Base-by-base conservation (phyloP, 495 filamentous ascomycete species). In the Annulohypoxylon bovei region DNA sequence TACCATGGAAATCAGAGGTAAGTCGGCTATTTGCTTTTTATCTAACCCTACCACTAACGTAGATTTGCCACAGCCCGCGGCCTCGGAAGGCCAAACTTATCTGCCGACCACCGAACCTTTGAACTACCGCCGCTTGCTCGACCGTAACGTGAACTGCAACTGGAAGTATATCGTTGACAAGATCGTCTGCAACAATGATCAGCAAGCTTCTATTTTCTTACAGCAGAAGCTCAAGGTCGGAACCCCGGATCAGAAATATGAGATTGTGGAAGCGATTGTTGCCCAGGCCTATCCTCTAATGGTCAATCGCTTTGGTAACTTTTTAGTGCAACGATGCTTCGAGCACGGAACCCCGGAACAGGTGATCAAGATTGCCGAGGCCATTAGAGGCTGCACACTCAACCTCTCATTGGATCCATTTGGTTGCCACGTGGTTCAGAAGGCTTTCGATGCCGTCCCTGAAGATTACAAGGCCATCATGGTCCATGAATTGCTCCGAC, bases 101-200 rank as follows among this genome's bases (percentile, higher is more conserved):
- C 77, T 98, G 22, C 89, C 93, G 7, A 90, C 95, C 0, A 89
- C 90, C 20, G 96, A 98, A 77, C 96, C 95, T n/a, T 85, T 98
- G 46, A 99, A 99, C 77, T 99, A 99, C 67, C 92, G 96, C 54
- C 93, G 93, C 52, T 87, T 99, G 7, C 89, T 98, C 35, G 95
- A 99, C 76, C 95, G 95, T 71, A 97, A 93, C 72, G 92, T 97
- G 73, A 97, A 91, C 62, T 98, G 94, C 84, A 95, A 98, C 81
- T 99, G 96, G 95, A 97, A 94, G 80, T 97, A 97, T 75, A 98
- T 99, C 70, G 95, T 99, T 37, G 96, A 98, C 80, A 99, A 98
- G 84, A 99, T 99, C 76, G 93, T 98, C 56, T 97, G 93, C 89
- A 97, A 93, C 81, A 98, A 98, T 76, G 95, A 99, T 74, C 95